Evolutionary conservation across 305 asterid species (phyloP), one percentile per base, ranked within the genome.

Genomic region (Fraxinus platypoda): DNA sequence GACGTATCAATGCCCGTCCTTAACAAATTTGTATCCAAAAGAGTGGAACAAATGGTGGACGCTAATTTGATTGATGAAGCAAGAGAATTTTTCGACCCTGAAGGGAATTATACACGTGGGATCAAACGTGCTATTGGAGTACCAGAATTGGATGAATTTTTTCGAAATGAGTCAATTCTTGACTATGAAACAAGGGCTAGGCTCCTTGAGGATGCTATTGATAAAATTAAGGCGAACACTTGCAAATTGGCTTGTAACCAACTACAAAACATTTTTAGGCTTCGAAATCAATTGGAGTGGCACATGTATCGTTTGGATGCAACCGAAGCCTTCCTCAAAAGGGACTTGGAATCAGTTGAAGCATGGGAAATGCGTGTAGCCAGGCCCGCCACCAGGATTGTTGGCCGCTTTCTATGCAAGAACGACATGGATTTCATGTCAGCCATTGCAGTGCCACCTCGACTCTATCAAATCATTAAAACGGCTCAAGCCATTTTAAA

Each of bases 71-170:
- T 94, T 8, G 88, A 88, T 9, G 98, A 94, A 34, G 93, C 89
- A 0, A 41, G 82, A 79, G 84, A 85, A 17, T 90, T 92, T 78
- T 94, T 85, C 81, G 87, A 82, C 19, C 90, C 87, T 0, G 78
- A 54, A 6, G 92, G 94, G 0, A 91, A 92, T 21, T 94, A 94
- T 74, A 59, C 85, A 21, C 81, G 81, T 4, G 98, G 98, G 0
- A 89, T 92, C 34, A 72, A 91, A 21, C 89, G 92, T 0, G 94
- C 98, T 0, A 94, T 94, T 0, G 98, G 98, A 0, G 90, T 91
- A 0, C 97, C 98, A 0, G 98, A 92, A 81, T 30, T 92, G 87
- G 88, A 92, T 30, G 84, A 75, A 54, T 89, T 64, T 68, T 92
- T 92, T 52, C 64, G 91, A 17, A 30, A 73, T n/a, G 93, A 82